Base-by-base conservation (phyloP, 441 rosid genomes). In the Macaranga tanarius region DNA sequence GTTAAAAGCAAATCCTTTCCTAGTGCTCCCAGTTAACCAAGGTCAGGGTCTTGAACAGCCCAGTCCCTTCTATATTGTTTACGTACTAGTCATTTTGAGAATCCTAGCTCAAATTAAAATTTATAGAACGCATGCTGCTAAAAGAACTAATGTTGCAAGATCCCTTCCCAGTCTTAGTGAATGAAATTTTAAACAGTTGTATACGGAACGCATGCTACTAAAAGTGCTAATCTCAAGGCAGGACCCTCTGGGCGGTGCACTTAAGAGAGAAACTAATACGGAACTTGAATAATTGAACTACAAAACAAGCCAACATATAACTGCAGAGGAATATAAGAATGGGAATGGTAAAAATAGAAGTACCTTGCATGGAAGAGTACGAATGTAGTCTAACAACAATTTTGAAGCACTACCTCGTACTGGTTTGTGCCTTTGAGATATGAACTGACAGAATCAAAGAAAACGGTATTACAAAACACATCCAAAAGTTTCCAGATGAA, bases 361-460 rank as follows among this genome's bases (percentile, higher is more conserved):
- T 84, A 93, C 99, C 98, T 84, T 89, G 88, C 95, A 91, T 8
- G 97, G 98, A 76, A 67, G 76, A 73, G 84, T 34, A 4, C 91
- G 87, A 34, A 90, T 16, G 69, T 92, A 92, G 71, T 81, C 82
- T 84, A 92, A 60, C 79, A 95, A 77, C 86, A 92, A 80, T 68
- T 87, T 95, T 25, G 84, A 85, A 71, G 98, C 81, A 79, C 83
- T 82, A 47, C 98, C 98, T 70, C 98, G 82, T 55, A 92, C 81
- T 64, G 95, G 93, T 58, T 93, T 89, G 47, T 91, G 92, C 79
- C 93, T 80, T 84, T 95, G 99, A 75, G 98, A 91, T 74, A 90
- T 82, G 80, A 89, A 91, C 98, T 95, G 88, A 71, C 13, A 71
- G 60, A 65, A 81, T 73, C 52, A 20, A 69, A 78, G 68, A 54